Percentiles rank a stretch among this genome's conserved stretches.
Evolutionary conservation across 352 stramenopile genomes (phyloP).

Genomic region (Globisporangium carolinianum): DNA sequence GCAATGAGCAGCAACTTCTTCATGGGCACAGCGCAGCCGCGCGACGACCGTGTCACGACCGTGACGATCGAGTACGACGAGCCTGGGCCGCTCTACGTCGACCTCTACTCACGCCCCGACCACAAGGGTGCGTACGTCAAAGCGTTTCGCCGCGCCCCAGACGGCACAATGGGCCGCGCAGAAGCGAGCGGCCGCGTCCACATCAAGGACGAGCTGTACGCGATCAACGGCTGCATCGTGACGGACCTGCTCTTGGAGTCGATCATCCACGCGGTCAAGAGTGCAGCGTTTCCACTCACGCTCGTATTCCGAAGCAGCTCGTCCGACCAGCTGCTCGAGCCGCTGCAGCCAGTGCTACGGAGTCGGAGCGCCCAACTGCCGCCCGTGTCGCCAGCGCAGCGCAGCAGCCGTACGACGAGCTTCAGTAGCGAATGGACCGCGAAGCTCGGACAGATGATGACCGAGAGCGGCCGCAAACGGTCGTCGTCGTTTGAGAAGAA

Average conservation of each 20-base stretch:
- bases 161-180: constrained; percentile 43
- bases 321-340: background rate
- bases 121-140: constrained; percentile 67
- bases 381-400: constrained; percentile 30
- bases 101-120: constrained; percentile 70
- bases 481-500: constrained; percentile 57
- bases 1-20: constrained; percentile 22
- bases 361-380: constrained; percentile 14
- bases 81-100: constrained; percentile 49
- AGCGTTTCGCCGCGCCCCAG: constrained; percentile 52
- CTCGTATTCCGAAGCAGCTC: constrained; percentile 52
- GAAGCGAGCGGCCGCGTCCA: constrained; percentile 52
- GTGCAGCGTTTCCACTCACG: constrained; percentile 55
- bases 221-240: constrained; percentile 56
- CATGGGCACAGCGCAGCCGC: constrained; percentile 8
- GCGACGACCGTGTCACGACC: constrained; percentile 20
- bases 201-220: constrained; percentile 57
- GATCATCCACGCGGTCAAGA: constrained; percentile 65
- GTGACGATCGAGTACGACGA: constrained; percentile 48
- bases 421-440: constrained; percentile 26
- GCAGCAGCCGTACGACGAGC: constrained; percentile 6
- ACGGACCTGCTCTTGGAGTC: constrained; percentile 47
- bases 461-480: constrained; percentile 24
- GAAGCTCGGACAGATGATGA: constrained; percentile 42
- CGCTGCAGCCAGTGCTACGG: background rate